Conservation (phyloP, 805 yeast species). For the Wickerhamomyces ciferrii region DNA sequence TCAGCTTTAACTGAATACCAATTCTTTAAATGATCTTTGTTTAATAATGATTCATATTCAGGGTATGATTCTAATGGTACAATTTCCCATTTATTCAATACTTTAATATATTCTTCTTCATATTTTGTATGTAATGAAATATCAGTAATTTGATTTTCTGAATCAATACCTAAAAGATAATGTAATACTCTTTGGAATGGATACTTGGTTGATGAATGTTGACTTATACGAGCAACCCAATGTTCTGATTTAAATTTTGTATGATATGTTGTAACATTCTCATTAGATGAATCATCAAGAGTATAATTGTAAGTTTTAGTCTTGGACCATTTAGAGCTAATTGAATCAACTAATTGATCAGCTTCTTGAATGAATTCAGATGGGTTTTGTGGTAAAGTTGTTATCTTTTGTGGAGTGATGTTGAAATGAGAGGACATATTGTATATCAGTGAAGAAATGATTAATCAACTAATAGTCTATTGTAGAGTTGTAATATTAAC, state of each 20-base stretch:
- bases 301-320: conserved; percentile 19
- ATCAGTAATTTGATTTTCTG: conserved; percentile 3
- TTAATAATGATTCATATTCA: conserved; percentile 2
- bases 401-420: neutral
- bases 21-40: neutral
- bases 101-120: conserved; percentile 25
- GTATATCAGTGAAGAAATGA: no score
- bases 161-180: conserved; percentile 16
- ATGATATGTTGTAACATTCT: conserved; percentile 20
- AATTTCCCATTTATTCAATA: conserved; percentile 11
- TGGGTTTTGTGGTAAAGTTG: neutral
- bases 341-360: neutral
- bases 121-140: conserved; percentile 18
- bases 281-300: conserved; percentile 8
- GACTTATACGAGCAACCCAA: conserved; percentile 23
- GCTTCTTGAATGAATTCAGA: neutral
- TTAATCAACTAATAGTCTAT: no score
- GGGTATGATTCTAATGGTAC: conserved; percentile 9
- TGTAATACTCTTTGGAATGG: neutral
- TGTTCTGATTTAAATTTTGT: conserved; percentile 14
- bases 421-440: neutral
- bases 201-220: conserved; percentile 7
- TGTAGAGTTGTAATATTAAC: no score
- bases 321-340: conserved; percentile 16
- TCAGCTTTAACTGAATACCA: conserved; percentile 21